Evolutionary conservation across 805 yeast species (phyloP), one percentile per base, ranked within the genome.

Genomic region (Metschnikowia borealis): DNA sequence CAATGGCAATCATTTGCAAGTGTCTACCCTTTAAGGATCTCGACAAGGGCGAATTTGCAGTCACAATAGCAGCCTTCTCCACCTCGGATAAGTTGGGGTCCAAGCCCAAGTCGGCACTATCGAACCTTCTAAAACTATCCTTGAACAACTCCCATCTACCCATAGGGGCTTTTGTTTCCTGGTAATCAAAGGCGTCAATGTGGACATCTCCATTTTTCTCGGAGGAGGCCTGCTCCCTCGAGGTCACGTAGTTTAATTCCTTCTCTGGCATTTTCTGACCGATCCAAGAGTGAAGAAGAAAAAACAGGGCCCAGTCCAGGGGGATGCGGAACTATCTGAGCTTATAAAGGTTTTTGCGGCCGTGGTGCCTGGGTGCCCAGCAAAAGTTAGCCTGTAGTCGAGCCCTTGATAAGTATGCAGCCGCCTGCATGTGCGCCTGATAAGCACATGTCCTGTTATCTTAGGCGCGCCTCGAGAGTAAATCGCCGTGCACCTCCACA

Each of bases 1-100:
- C 94, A 54, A 87, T 74, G 46, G 94, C 90, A 68, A 87, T 87
- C 89, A 86, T 82, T 56, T 82, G 82, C 59, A 84, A 63, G 58
- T 83, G 87, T 61, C 89, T 77, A 40, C 70, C 65, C 57, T 80
- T 81, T 61, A 82, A 65, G 13, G 77, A 70, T 55, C 80, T 75
- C 43, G 78, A 70, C 53, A 85, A 70, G 2, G 87, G 90, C 4
- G 87, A 71, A 51, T 73, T 71, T 23, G 85, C 82, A 2, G 79
- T 72, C 47, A 70, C 68, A 20, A 76, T 64, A 53, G 78, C 79
- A 20, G 79, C 77, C 52, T 70, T 73, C 60, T 75, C 81, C 26
- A 73, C 63, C 33, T 71, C 77, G 14, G 74, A 50, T 46, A 56
- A 53, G 52, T 56, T 56, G n/a, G 59, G 79, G 57, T 78, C 82